A percentile compares a stretch with the other conserved stretches of the same genome.
These are phyloP conservation scores for Magnaporthiopsis poae DNA, from an alignment of 2,329 filamentous ascomycete species.

Conservation along the genomic window DNA sequence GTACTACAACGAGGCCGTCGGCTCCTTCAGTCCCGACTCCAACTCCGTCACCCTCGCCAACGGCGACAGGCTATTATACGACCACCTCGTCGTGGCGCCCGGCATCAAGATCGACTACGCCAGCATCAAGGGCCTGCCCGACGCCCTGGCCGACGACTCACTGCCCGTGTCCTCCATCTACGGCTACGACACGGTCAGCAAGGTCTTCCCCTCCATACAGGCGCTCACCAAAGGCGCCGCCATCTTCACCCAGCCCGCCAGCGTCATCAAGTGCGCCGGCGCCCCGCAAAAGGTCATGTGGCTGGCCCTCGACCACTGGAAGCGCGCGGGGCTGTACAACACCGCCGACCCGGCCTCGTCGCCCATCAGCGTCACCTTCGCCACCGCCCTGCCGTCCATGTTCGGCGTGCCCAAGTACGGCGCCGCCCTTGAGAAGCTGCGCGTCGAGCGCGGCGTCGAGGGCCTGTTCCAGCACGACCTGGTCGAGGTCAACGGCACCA, in stretches of 20 bases:
- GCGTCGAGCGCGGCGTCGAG: conserved; percentile 45
- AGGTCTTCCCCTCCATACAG: conserved; percentile 39
- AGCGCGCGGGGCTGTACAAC: conserved; percentile 40
- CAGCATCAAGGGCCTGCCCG: conserved; percentile 44
- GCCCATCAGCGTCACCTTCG: conserved; percentile 42
- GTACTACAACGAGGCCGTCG: conserved; percentile 46
- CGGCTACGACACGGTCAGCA: conserved; percentile 44
- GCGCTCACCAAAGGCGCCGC: conserved; percentile 39
- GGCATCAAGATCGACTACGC: conserved; percentile 43
- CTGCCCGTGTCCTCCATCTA: conserved; percentile 48
- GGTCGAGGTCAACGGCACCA: conserved; percentile 41
- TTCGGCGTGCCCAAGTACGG: conserved; percentile 53
- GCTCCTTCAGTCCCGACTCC: conserved; percentile 41
- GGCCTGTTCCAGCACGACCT: conserved; percentile 50
- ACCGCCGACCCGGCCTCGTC: conserved; percentile 28
- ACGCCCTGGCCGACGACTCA: conserved; percentile 39
- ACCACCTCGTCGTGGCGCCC: conserved; percentile 55
- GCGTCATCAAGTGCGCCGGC: conserved; percentile 51
- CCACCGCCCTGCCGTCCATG: conserved; percentile 46
- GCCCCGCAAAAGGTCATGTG: conserved; percentile 55
- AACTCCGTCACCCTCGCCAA: conserved; percentile 46
- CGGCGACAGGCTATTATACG: conserved; percentile 48
- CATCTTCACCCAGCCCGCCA: conserved; percentile 50
- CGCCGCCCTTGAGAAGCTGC: conserved; percentile 41
- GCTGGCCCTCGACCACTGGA: conserved; percentile 52